Evolutionary conservation across 2,329 filamentous ascomycete genomes (phyloP).

Genomic region (Cadophora gregata): DNA sequence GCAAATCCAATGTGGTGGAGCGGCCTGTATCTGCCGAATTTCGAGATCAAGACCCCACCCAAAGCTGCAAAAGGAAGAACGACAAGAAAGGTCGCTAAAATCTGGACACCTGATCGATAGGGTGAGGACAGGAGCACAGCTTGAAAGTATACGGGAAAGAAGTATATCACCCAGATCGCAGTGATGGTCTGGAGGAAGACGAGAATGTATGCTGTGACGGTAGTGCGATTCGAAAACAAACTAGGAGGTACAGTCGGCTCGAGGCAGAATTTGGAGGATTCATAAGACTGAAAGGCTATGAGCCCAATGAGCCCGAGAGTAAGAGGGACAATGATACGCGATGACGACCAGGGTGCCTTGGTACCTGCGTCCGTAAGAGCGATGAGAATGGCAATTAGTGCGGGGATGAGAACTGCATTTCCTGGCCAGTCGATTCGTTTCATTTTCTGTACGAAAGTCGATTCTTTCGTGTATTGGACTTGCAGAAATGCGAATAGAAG

Average conservation of each 20-base stretch:
- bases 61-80: slow-evolving; percentile 43
- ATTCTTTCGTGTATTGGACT: slow-evolving; percentile 20
- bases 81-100: slow-evolving; percentile 54
- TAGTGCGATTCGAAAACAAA: slow-evolving; percentile 26
- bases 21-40: slow-evolving; percentile 40
- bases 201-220: slow-evolving; percentile 41
- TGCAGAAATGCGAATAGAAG: slow-evolving; percentile 27
- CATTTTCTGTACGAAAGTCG: slow-evolving; percentile 41
- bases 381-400: slow-evolving; percentile 60
- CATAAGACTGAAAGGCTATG: slow-evolving; percentile 50
- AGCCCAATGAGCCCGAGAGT: slow-evolving; percentile 58
- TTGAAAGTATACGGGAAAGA: slow-evolving; percentile 53
- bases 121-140: slow-evolving; percentile 57
- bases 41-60: slow-evolving; percentile 19
- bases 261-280: slow-evolving; percentile 17
- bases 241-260: slow-evolving; percentile 21
- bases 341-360: slow-evolving; percentile 66
- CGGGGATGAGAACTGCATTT: slow-evolving; percentile 61
- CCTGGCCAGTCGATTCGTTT: slow-evolving; percentile 69
- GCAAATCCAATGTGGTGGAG: slow-evolving; percentile 43
- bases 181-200: slow-evolving; percentile 49
- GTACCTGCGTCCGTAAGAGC: slow-evolving; percentile 67
- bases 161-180: slow-evolving; percentile 47
- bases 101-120: slow-evolving; percentile 58
- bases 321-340: slow-evolving; percentile 64